Conservation (phyloP, 345 rosid genomes). For the Aquilaria sinensis region DNA sequence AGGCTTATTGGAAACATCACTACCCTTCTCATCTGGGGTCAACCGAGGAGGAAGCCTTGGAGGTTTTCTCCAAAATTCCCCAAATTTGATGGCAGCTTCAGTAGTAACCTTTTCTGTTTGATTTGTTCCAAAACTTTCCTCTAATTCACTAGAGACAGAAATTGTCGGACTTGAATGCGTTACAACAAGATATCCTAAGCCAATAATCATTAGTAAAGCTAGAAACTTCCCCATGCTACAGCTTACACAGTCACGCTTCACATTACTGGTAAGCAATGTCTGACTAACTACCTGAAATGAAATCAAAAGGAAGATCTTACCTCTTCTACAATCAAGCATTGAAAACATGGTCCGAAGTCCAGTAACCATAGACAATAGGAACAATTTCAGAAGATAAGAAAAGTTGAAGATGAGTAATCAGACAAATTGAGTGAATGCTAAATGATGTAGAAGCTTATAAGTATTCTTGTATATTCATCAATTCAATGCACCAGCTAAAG, state of each 20-base stretch:
- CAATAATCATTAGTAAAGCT: conserved; percentile 52
- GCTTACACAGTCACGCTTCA: conserved; percentile 50
- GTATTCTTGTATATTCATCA: too few species aligned
- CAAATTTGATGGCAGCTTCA: conserved; percentile 37
- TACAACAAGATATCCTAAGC: conserved; percentile 56
- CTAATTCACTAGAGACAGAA: conserved; percentile 26
- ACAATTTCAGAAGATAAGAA: too few species aligned
- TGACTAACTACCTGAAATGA: conserved; percentile 62
- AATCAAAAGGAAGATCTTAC: conserved; percentile 10
- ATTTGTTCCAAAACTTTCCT: conserved; percentile 16
- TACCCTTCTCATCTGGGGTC: conserved; percentile 63
- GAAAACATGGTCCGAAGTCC: too few species aligned
- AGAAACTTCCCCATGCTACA: conserved; percentile 91
- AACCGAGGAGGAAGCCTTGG: conserved; percentile 92
- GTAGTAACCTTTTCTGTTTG: conserved; percentile 28
- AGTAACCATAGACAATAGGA: too few species aligned
- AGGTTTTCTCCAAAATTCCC: conserved; percentile 60
- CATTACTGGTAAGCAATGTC: conserved; percentile 41
- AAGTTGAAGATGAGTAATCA: too few species aligned
- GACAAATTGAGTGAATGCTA: too few species aligned
- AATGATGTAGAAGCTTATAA: too few species aligned
- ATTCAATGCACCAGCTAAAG: too few species aligned
- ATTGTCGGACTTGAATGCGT: conserved; percentile 36
- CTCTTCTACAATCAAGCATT: too few species aligned
- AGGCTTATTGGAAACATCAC: conserved; percentile 18